These are phyloP conservation scores for Metschnikowia chrysomelidarum DNA, from an alignment of 805 yeast genomes.

Conservation along the genomic window DNA sequence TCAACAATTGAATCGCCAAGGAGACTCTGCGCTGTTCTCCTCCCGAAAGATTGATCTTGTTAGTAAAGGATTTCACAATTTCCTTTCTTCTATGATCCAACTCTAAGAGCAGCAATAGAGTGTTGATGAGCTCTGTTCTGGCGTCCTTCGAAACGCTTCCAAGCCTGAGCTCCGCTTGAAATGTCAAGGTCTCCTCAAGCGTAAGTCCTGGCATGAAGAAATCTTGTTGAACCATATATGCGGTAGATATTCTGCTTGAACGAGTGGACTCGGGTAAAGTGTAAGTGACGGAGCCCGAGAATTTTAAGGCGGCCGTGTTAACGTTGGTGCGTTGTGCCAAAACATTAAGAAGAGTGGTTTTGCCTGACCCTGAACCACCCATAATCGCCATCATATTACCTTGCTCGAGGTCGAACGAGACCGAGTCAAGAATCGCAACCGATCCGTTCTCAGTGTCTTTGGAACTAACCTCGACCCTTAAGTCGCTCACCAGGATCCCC, in stretches of 20 bases:
- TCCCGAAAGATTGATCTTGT: constrained; percentile 66
- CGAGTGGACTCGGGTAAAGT: constrained; percentile 9
- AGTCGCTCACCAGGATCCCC: constrained; percentile 11
- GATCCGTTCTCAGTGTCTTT: constrained; percentile 14
- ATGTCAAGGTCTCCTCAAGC: constrained; percentile 64
- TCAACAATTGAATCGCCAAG: constrained; percentile 72
- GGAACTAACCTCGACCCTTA: constrained; percentile 13
- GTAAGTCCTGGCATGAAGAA: constrained; percentile 68
- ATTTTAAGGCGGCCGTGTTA: constrained; percentile 37
- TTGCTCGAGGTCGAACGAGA: constrained; percentile 57
- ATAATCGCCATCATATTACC: constrained; percentile 74
- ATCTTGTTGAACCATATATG: constrained; percentile 79
- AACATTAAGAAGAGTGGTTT: constrained; percentile 73
- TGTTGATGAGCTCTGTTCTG: constrained; percentile 51
- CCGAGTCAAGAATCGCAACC: constrained; percentile 32
- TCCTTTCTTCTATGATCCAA: constrained; percentile 63
- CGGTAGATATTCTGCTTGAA: constrained; percentile 29
- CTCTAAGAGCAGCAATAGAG: constrained; percentile 62
- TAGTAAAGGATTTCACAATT: constrained; percentile 49
- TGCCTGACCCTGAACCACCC: constrained; percentile 89
- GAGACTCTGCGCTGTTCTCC: constrained; percentile 81
- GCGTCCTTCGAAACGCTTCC: constrained; percentile 46
- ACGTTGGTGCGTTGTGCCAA: constrained; percentile 51
- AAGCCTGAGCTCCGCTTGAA: constrained; percentile 69
- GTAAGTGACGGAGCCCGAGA: constrained; percentile 44